phyloP scores from a whole-genome alignment of 2,329 filamentous ascomycete species.

The Gnomoniopsis sp. region DNA sequence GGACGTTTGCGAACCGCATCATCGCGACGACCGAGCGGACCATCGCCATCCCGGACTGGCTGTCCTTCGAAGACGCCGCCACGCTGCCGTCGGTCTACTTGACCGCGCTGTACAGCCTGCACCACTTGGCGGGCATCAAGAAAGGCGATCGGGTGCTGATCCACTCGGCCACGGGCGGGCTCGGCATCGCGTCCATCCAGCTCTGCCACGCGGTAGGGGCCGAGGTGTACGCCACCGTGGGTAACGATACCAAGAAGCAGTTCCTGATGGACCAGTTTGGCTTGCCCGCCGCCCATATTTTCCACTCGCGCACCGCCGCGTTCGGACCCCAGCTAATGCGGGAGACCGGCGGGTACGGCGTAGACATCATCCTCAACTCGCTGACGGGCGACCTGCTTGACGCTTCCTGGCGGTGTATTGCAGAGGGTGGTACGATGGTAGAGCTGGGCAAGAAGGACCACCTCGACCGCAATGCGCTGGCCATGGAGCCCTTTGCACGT shows the following conservation, averaged over 20 bases:
- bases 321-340: slow-evolving; percentile 27
- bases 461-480: slow-evolving; percentile 19
- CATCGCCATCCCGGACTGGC: background rate
- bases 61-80: background rate
- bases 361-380: slow-evolving; percentile 28
- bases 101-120: background rate
- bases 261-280: slow-evolving; percentile 26
- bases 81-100: background rate
- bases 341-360: slow-evolving; percentile 26
- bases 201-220: slow-evolving; percentile 20
- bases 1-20: background rate
- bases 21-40: background rate
- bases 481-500: slow-evolving; percentile 20
- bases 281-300: slow-evolving; percentile 30
- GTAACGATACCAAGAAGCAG: slow-evolving; percentile 24
- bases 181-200: slow-evolving; percentile 39
- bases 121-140: background rate
- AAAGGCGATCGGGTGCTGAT: slow-evolving; percentile 1
- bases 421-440: slow-evolving; percentile 29
- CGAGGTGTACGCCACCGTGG: slow-evolving; percentile 30
- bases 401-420: slow-evolving; percentile 28
- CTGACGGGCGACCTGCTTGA: slow-evolving; percentile 25
- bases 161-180: slow-evolving; percentile 33
- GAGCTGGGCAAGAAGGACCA: slow-evolving; percentile 25
- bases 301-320: slow-evolving; percentile 25